Conservation (phyloP, 2,329 filamentous ascomycete genomes). For the Epichloe hybrida region DNA sequence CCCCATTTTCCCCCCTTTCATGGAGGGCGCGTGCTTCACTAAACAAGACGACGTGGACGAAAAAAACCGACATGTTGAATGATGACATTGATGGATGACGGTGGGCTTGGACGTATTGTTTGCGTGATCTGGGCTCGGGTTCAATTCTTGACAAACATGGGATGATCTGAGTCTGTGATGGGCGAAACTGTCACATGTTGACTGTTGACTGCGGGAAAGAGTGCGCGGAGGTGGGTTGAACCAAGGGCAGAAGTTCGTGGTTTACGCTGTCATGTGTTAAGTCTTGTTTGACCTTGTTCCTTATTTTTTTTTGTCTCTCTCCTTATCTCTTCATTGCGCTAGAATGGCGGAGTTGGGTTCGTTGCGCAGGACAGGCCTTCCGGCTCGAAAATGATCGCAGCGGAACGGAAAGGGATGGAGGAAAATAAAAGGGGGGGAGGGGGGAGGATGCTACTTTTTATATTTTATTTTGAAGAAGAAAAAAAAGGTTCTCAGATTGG, state of each 20-base stretch:
- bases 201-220: not conserved
- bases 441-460: not conserved
- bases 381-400: constrained; percentile 11
- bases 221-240: not conserved
- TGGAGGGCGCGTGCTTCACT: not conserved
- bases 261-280: constrained; percentile 7
- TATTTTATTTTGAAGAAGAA: not conserved
- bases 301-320: constrained; percentile 4
- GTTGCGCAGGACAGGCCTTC: constrained; percentile 6
- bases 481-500: not conserved
- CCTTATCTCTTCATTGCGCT: constrained; percentile 14
- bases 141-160: not conserved
- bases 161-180: not conserved
- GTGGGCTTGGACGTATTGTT: not conserved
- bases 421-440: not conserved
- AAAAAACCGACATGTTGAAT: not conserved
- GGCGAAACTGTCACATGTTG: not conserved
- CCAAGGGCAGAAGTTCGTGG: not conserved
- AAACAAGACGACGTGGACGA: not conserved
- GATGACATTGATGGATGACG: not conserved
- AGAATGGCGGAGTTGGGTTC: constrained; percentile 15
- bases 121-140: not conserved
- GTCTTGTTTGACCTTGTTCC: constrained; percentile 4
- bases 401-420: constrained; percentile 8
- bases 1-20: not conserved